Percentiles rank a stretch among this genome's conserved stretches.
Evolutionary conservation across 2,329 filamentous ascomycete genomes (phyloP).

Genomic region (Chaetoscypha palmicola): DNA sequence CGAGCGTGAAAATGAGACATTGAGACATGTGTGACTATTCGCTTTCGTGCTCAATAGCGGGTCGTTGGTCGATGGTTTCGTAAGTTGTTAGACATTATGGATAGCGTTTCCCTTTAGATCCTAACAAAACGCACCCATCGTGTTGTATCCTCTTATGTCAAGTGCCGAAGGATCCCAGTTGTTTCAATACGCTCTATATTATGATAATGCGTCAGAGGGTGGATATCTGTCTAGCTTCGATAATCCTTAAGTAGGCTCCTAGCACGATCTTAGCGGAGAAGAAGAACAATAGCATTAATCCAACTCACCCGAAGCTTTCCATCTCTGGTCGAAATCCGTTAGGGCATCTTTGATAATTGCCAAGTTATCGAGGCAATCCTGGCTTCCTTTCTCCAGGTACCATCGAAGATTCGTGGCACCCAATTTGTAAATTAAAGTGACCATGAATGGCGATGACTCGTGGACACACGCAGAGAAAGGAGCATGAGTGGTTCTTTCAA

Average conservation of each 20-base stretch:
- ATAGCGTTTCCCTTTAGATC: too few species aligned
- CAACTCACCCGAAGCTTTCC: constrained; percentile 13
- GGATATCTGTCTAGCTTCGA: neutral
- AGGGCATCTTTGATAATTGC: constrained; percentile 6
- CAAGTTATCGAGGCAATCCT: neutral
- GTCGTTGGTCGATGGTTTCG: too few species aligned
- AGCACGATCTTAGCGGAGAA: neutral
- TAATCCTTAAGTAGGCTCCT: neutral
- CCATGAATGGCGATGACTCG: neutral
- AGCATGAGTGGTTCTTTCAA: neutral
- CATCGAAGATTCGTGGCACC: neutral
- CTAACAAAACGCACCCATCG: too few species aligned
- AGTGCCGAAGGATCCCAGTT: too few species aligned
- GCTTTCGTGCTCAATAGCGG: too few species aligned
- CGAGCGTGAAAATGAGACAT: too few species aligned
- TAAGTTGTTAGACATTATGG: too few species aligned
- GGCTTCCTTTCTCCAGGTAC: neutral
- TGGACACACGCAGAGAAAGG: neutral
- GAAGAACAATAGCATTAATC: neutral
- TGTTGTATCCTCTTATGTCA: too few species aligned
- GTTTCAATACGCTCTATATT: too few species aligned
- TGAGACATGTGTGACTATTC: too few species aligned
- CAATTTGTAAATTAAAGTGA: neutral
- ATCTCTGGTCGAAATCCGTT: constrained; percentile 11
- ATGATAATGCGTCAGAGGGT: too few species aligned